Evolutionary conservation across 2,329 filamentous ascomycete species (phyloP).

Genomic region (Penicillium janthinellum): DNA sequence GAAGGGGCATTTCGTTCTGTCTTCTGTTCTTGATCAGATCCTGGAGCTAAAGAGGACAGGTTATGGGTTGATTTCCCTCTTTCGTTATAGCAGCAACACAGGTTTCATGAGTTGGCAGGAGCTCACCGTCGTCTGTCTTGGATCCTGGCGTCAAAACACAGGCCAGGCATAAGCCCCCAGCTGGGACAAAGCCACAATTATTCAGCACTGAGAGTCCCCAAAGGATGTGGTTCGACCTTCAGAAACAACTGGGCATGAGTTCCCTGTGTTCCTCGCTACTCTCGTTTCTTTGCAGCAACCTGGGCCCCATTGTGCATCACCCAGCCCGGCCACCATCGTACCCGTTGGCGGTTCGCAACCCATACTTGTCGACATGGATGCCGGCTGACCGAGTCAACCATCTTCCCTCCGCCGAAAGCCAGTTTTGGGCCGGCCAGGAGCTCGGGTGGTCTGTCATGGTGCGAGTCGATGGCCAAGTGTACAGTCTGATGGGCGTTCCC

Average conservation of each 20-base stretch:
- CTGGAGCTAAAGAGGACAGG: neutral
- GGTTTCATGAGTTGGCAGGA: neutral
- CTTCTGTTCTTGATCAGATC: neutral
- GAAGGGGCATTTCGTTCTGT: neutral
- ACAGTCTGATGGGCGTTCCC: slow-evolving; percentile 47
- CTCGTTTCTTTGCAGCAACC: slow-evolving; percentile 16
- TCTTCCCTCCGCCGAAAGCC: slow-evolving; percentile 41
- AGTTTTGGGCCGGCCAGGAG: slow-evolving; percentile 49
- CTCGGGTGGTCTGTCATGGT: slow-evolving; percentile 48
- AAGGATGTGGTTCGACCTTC: slow-evolving; percentile 20
- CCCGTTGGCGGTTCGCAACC: slow-evolving; percentile 48
- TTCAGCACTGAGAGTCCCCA: neutral
- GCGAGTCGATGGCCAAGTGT: slow-evolving; percentile 44
- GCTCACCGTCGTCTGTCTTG: neutral
- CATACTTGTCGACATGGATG: slow-evolving; percentile 50
- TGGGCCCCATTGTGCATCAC: slow-evolving; percentile 20
- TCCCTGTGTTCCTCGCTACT: slow-evolving; percentile 27
- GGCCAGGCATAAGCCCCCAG: neutral
- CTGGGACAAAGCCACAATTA: too few species aligned
- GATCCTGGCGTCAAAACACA: neutral
- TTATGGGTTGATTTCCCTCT: neutral
- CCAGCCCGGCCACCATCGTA: slow-evolving; percentile 46
- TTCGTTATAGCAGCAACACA: neutral
- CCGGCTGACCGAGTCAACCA: slow-evolving; percentile 41
- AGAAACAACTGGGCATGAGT: slow-evolving; percentile 22